Evolutionary conservation across 2,329 filamentous ascomycete species (phyloP).

Genomic region (Fusarium sp.): DNA sequence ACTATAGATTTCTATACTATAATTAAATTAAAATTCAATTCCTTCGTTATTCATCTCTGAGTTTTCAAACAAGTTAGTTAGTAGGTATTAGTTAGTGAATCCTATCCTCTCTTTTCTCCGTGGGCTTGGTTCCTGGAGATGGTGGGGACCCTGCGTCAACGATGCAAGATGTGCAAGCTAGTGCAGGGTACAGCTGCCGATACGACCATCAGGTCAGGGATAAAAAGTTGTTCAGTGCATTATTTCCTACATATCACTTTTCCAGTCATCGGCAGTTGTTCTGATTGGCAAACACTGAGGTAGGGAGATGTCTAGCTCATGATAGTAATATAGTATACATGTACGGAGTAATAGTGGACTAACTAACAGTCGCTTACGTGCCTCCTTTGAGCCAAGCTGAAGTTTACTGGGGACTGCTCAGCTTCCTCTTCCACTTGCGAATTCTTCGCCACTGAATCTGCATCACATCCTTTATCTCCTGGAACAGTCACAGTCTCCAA

Average conservation of each 20-base stretch:
- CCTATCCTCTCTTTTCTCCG: neutral
- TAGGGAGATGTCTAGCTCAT: constrained; percentile 15
- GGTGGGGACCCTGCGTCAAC: constrained; percentile 23
- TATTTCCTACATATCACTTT: constrained; percentile 4
- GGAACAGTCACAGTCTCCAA: neutral
- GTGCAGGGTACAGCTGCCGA: constrained; percentile 5
- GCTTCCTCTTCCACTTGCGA: neutral
- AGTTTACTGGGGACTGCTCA: neutral
- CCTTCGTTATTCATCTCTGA: neutral
- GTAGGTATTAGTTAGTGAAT: neutral
- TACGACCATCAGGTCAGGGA: constrained; percentile 3
- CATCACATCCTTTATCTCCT: neutral
- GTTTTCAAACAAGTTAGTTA: neutral
- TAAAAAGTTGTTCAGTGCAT: neutral
- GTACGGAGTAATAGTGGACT: neutral
- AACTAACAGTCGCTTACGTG: neutral
- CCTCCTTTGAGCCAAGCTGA: neutral
- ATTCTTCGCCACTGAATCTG: constrained; percentile 11
- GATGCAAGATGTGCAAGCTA: constrained; percentile 5
- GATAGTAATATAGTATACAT: neutral
- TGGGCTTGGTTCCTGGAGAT: neutral
- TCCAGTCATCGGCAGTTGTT: neutral
- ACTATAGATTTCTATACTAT: neutral
- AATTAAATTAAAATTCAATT: neutral
- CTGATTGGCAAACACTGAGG: neutral